phyloP scores from a whole-genome alignment of 257 asterid species.

The Solanum appendiculatum region DNA sequence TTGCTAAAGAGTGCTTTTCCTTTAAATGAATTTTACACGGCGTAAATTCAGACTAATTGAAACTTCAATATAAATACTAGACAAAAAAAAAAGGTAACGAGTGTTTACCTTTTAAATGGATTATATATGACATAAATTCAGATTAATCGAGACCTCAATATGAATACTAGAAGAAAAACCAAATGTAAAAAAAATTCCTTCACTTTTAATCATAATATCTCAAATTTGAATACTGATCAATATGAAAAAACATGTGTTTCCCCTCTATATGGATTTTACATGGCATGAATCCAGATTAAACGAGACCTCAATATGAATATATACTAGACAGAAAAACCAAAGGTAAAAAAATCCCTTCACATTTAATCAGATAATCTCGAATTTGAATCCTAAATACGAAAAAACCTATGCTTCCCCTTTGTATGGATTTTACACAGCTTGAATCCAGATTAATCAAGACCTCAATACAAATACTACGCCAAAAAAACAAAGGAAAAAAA shows the following conservation, averaged over 20 bases:
- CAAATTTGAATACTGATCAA: neutral
- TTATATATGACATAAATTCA: no score
- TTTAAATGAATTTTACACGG: neutral
- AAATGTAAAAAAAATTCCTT: neutral
- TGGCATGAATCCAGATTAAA: neutral
- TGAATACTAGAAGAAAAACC: no score
- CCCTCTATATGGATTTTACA: neutral
- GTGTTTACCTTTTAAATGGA: neutral
- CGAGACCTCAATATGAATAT: neutral
- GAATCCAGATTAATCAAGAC: no score
- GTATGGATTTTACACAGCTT: no score
- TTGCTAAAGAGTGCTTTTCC: rapidly evolving
- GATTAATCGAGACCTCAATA: neutral
- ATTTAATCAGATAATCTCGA: no score
- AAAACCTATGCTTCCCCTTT: no score
- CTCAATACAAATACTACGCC: neutral
- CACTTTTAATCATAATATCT: neutral
- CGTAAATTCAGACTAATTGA: neutral
- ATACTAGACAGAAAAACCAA: neutral
- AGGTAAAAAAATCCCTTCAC: no score
- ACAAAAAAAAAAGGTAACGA: neutral
- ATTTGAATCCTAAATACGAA: no score
- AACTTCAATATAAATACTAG: neutral
- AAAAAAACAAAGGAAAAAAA: neutral
- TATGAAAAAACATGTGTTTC: neutral